A percentile compares a stretch with the other conserved stretches of the same genome.
These are phyloP conservation scores for Lactarius sp. DNA, from an alignment of 768 basidiomycete species.

Conservation along the genomic window DNA sequence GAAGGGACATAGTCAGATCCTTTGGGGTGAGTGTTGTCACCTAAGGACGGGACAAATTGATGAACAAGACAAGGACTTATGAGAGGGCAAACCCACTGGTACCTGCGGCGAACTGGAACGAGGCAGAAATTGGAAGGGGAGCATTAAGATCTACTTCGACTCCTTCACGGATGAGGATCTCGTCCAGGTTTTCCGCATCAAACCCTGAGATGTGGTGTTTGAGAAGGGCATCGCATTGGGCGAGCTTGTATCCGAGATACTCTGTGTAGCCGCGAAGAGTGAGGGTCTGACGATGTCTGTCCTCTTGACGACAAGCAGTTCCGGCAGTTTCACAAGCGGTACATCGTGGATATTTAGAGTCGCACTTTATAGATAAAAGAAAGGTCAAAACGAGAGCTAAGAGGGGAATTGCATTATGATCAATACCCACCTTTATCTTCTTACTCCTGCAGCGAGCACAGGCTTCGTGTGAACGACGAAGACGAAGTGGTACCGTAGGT, in stretches of 20 bases:
- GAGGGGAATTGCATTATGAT: conserved; percentile 36
- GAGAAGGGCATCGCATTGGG: conserved; percentile 75
- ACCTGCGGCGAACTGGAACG: conserved; percentile 31
- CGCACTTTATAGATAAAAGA: conserved; percentile 52
- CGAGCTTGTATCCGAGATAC: conserved; percentile 72
- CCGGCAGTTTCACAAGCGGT: conserved; percentile 80
- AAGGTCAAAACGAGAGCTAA: conserved; percentile 23
- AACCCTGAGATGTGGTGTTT: conserved; percentile 69
- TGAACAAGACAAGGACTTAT: conserved; percentile 17
- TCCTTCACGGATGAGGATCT: conserved; percentile 58
- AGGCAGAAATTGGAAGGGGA: conserved; percentile 21
- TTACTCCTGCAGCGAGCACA: conserved; percentile 91
- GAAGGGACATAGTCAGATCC: too few relatives aligned
- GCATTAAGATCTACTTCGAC: conserved; percentile 42
- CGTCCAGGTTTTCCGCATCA: conserved; percentile 59
- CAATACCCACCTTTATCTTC: conserved; percentile 56
- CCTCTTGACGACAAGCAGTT: conserved; percentile 79
- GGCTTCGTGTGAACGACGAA: conserved; percentile 86
- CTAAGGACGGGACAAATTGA: conserved; percentile 20
- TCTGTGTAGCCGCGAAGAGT: conserved; percentile 82
- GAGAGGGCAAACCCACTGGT: conserved; percentile 24
- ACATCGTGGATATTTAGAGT: conserved; percentile 84
- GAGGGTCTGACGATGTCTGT: conserved; percentile 80
- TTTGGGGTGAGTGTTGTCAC: conserved; percentile 31
- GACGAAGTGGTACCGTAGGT: conserved; percentile 68